Conservation (phyloP, 1,284 basidiomycete genomes). For the Ustilago vetiveriae region DNA sequence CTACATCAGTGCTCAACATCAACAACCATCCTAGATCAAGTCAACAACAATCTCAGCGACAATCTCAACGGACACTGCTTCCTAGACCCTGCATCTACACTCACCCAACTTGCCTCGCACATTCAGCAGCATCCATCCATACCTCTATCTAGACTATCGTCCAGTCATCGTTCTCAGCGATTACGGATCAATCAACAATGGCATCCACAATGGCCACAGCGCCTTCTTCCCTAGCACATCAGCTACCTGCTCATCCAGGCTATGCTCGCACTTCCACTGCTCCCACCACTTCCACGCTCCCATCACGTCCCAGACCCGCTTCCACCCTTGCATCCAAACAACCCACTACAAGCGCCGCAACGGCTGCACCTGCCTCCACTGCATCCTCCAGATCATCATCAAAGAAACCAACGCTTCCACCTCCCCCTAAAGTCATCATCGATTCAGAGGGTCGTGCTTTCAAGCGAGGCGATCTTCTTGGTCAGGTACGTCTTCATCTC, state of each 20-base stretch:
- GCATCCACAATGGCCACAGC: constrained; percentile 39
- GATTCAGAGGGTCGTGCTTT: constrained; percentile 54
- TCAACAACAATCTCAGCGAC: neutral
- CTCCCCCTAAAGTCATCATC: constrained; percentile 59
- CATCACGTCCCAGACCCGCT: constrained; percentile 25
- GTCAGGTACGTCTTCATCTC: constrained; percentile 53
- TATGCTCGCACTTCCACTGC: constrained; percentile 24
- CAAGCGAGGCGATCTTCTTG: constrained; percentile 56
- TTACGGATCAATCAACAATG: too few species aligned
- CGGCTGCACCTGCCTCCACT: constrained; percentile 1
- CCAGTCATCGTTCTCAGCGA: too few species aligned
- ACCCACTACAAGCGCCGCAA: neutral
- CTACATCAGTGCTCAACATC: neutral
- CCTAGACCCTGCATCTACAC: neutral
- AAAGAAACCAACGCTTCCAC: constrained; percentile 60
- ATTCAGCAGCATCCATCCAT: too few species aligned
- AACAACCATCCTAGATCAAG: neutral
- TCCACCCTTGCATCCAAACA: constrained; percentile 22
- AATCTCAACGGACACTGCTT: neutral
- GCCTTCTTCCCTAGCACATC: constrained; percentile 23
- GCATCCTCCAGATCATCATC: constrained; percentile 24
- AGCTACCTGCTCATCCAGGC: constrained; percentile 30
- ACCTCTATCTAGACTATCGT: too few species aligned
- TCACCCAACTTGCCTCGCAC: too few species aligned
- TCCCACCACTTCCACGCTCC: constrained; percentile 19